Conservation (phyloP, 176 grass and related monocot species). For the Triticum dicoccoides region DNA sequence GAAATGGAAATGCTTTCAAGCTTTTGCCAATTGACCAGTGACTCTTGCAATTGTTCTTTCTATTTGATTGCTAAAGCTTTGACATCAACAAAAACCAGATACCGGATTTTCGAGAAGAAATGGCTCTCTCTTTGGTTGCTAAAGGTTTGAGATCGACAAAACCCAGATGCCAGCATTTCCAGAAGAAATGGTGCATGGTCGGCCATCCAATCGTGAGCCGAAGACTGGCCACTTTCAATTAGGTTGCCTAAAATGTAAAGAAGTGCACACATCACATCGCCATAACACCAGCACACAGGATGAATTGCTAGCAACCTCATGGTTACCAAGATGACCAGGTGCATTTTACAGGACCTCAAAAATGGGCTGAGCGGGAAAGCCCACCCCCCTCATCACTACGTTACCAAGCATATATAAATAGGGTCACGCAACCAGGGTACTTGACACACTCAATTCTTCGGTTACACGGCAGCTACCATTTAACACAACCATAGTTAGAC, state of each 20-base stretch:
- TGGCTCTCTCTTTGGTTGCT: background rate
- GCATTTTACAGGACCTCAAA: slow-evolving; percentile 58
- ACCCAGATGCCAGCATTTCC: background rate
- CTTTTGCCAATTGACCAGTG: slow-evolving; percentile 4
- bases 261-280: background rate
- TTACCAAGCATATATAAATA: slow-evolving; percentile 42
- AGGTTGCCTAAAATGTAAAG: background rate
- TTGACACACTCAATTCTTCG: slow-evolving; percentile 29
- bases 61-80: too few relatives aligned
- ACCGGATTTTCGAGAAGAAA: background rate
- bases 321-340: slow-evolving; percentile 34
- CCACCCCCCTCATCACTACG: slow-evolving; percentile 22
- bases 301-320: slow-evolving; percentile 19
- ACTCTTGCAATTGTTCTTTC: slow-evolving; percentile 3
- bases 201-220: background rate
- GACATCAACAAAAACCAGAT: background rate
- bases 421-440: slow-evolving; percentile 23
- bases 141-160: too few relatives aligned
- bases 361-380: slow-evolving; percentile 34
- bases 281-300: background rate
- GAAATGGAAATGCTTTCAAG: background rate
- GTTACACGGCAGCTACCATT: slow-evolving; percentile 38
- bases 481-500: slow-evolving; percentile 29
- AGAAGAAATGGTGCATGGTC: slow-evolving; percentile 16
- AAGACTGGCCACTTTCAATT: background rate